Conservation (phyloP, 176 grass and related monocot genomes). For the Cymbopogon citratus region DNA sequence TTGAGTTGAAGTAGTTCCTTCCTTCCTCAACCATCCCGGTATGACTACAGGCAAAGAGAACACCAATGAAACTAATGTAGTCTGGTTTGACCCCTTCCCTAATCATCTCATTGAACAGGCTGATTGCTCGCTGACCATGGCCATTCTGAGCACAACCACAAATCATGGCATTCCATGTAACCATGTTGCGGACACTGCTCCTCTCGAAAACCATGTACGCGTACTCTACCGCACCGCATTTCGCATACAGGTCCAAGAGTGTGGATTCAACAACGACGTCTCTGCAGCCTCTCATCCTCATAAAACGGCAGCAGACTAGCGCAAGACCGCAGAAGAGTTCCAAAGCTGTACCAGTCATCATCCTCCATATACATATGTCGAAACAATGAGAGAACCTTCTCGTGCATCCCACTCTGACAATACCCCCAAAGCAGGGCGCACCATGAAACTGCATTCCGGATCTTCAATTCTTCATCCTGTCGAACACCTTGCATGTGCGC, state of each 20-base stretch:
- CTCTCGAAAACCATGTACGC: conserved; percentile 47
- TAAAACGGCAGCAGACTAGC: conserved; percentile 56
- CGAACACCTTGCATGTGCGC: conserved; percentile 69
- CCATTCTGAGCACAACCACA: conserved; percentile 82
- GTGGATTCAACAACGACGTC: conserved; percentile 70
- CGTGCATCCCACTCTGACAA: conserved; percentile 46
- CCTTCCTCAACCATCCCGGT: conserved; percentile 69
- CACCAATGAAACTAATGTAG: conserved; percentile 73
- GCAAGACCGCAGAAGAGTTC: conserved; percentile 69
- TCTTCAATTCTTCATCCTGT: conserved; percentile 59
- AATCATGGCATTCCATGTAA: conserved; percentile 97
- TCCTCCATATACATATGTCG: conserved; percentile 45
- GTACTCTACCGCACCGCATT: conserved; percentile 76
- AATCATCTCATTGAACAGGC: conserved; percentile 59
- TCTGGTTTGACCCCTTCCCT: conserved; percentile 49
- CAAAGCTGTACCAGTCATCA: conserved; percentile 52
- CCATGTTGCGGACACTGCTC: conserved; percentile 50
- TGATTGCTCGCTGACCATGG: conserved; percentile 37
- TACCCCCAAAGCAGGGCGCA: conserved; percentile 70
- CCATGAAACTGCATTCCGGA: conserved; percentile 72
- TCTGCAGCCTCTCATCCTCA: conserved; percentile 44
- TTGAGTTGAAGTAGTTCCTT: conserved; percentile 60
- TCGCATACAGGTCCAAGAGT: conserved; percentile 76
- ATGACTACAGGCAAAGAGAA: conserved; percentile 80
- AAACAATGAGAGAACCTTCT: conserved; percentile 54